Evolutionary conservation across 2,329 filamentous ascomycete species (phyloP).

Genomic region (Beauveria bassiana): DNA sequence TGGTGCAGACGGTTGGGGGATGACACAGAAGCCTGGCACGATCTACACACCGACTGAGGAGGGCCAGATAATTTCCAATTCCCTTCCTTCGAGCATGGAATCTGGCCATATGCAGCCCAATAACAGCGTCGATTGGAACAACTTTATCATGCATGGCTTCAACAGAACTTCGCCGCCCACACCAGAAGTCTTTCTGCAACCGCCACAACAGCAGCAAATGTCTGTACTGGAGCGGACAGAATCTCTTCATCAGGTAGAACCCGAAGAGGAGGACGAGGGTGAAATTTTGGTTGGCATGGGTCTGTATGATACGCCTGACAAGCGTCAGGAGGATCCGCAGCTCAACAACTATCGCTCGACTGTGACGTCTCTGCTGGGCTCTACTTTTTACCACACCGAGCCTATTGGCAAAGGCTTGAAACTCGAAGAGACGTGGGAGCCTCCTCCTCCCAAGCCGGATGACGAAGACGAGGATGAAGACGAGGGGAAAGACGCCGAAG

Average conservation of each 20-base stretch:
- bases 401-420: constrained; percentile 66
- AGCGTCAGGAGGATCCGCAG: constrained; percentile 39
- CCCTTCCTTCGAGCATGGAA: constrained; percentile 12
- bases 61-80: constrained; percentile 21
- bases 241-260: constrained; percentile 38
- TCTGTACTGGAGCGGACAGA: constrained; percentile 37
- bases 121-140: constrained; percentile 33
- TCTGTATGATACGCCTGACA: constrained; percentile 66
- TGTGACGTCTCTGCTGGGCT: constrained; percentile 46
- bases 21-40: constrained; percentile 23
- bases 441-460: constrained; percentile 56
- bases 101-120: background rate
- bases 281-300: constrained; percentile 78
- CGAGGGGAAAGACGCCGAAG: constrained; percentile 37
- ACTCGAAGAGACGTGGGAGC: constrained; percentile 73
- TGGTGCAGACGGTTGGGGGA: constrained; percentile 30
- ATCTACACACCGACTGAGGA: constrained; percentile 20
- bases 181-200: constrained; percentile 48
- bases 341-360: constrained; percentile 48
- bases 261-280: constrained; percentile 50
- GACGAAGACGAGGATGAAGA: constrained; percentile 47
- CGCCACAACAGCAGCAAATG: constrained; percentile 38
- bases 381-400: constrained; percentile 36
- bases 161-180: constrained; percentile 49
- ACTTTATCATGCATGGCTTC: constrained; percentile 37